A percentile compares a stretch with the other conserved stretches of the same genome.
These are phyloP conservation scores for Kwoniella sp. DNA, from an alignment of 768 basidiomycete genomes.

Conservation along the genomic window DNA sequence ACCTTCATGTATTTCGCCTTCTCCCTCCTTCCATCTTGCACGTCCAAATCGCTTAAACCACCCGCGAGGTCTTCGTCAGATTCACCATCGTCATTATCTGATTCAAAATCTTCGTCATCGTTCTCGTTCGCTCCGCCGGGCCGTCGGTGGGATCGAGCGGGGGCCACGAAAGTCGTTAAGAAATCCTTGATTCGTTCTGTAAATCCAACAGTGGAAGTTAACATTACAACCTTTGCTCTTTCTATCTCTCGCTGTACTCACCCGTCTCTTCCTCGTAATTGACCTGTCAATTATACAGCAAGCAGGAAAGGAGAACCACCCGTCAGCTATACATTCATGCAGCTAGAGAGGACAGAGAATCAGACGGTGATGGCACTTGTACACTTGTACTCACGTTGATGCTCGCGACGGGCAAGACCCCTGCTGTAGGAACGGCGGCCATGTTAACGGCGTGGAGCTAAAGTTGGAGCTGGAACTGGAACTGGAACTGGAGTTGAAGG, in stretches of 20 bases:
- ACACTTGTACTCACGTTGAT: conserved; percentile 29
- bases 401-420: conserved; percentile 45
- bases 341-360: too few relatives aligned
- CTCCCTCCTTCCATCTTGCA: conserved; percentile 23
- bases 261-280: conserved; percentile 42
- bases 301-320: too few relatives aligned
- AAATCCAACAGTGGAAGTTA: background rate
- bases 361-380: too few relatives aligned
- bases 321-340: too few relatives aligned
- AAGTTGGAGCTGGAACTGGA: too few relatives aligned
- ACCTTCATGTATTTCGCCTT: conserved; percentile 55
- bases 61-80: conserved; percentile 60
- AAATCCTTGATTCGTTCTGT: conserved; percentile 47
- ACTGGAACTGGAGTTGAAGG: too few relatives aligned
- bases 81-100: conserved; percentile 43
- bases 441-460: conserved; percentile 10
- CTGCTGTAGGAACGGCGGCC: conserved; percentile 24
- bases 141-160: conserved; percentile 19
- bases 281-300: conserved; percentile 22
- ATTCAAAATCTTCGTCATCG: conserved; percentile 45
- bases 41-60: conserved; percentile 64
- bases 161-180: conserved; percentile 43
- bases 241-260: conserved; percentile 9
- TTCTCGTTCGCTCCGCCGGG: conserved; percentile 40
- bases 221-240: background rate